Conservation (phyloP, 2,329 filamentous ascomycete genomes). For the Fusarium solani-melongenae region DNA sequence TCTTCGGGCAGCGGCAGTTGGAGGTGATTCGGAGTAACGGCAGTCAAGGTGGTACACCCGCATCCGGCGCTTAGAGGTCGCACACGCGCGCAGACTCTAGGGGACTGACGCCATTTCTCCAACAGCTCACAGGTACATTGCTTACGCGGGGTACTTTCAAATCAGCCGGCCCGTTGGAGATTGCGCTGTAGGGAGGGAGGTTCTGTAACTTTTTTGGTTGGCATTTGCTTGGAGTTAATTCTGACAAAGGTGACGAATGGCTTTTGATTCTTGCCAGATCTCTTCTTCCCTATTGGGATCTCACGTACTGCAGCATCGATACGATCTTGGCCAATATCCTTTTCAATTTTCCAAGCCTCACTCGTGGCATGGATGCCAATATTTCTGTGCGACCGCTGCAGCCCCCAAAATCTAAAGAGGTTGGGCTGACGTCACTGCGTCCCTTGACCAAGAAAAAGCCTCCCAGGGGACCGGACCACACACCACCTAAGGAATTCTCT, state of each 20-base stretch:
- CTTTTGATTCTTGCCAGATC: background rate
- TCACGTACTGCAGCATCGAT: background rate
- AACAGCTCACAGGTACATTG: conserved; percentile 20
- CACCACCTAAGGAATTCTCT: background rate
- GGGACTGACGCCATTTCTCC: conserved; percentile 30
- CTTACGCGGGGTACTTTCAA: conserved; percentile 22
- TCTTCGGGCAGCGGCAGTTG: conserved; percentile 24
- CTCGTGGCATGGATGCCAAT: background rate
- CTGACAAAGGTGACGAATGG: background rate
- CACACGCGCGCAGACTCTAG: conserved; percentile 2
- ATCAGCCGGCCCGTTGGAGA: background rate
- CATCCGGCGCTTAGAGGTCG: conserved; percentile 20
- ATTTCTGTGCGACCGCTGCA: background rate
- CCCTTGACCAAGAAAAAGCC: background rate
- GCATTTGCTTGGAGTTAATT: background rate
- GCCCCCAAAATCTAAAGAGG: conserved; percentile 2
- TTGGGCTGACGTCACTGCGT: conserved; percentile 29
- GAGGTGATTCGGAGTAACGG: conserved; percentile 11
- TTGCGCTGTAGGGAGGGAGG: background rate
- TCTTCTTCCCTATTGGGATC: background rate
- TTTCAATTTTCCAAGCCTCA: background rate
- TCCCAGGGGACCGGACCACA: background rate
- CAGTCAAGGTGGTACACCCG: conserved; percentile 16
- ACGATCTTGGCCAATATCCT: background rate
- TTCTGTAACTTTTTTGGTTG: background rate